Evolutionary conservation across 257 asterid genomes (phyloP).

Genomic region (Nicotiana otophora): DNA sequence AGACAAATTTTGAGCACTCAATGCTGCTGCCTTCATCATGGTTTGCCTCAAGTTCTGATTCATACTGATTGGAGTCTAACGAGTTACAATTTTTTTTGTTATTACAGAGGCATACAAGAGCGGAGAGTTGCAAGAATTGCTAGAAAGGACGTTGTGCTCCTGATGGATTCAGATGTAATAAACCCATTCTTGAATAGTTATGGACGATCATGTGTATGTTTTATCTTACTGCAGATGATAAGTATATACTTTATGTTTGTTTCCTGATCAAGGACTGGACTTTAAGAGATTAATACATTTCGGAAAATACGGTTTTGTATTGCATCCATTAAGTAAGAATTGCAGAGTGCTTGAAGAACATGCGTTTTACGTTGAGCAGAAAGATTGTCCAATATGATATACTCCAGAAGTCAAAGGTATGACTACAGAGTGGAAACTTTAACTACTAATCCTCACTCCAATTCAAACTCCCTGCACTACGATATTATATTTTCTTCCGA

Average conservation of each 20-base stretch:
- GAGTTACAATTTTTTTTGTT: constrained; percentile 14
- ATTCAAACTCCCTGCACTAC: neutral
- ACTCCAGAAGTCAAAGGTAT: neutral
- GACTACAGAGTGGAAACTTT: neutral
- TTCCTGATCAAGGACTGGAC: neutral
- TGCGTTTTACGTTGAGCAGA: neutral
- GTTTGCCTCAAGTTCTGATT: neutral
- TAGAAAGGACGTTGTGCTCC: constrained; percentile 62
- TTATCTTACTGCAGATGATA: neutral
- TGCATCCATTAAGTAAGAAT: neutral
- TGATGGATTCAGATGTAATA: constrained; percentile 13
- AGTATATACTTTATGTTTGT: neutral
- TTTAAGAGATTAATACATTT: neutral
- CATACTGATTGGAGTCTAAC: constrained; percentile 4
- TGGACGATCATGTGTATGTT: neutral
- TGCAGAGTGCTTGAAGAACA: neutral
- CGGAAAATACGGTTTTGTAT: neutral
- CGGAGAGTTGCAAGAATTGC: constrained; percentile 65
- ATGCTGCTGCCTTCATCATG: neutral
- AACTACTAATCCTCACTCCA: neutral
- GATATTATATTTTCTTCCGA: too few relatives aligned
- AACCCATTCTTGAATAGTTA: neutral
- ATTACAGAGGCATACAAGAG: constrained; percentile 63
- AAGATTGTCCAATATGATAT: neutral
- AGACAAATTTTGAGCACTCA: neutral